Evolutionary conservation across 805 yeast genomes (phyloP).

Genomic region (Isabelozyma gotoi): DNA sequence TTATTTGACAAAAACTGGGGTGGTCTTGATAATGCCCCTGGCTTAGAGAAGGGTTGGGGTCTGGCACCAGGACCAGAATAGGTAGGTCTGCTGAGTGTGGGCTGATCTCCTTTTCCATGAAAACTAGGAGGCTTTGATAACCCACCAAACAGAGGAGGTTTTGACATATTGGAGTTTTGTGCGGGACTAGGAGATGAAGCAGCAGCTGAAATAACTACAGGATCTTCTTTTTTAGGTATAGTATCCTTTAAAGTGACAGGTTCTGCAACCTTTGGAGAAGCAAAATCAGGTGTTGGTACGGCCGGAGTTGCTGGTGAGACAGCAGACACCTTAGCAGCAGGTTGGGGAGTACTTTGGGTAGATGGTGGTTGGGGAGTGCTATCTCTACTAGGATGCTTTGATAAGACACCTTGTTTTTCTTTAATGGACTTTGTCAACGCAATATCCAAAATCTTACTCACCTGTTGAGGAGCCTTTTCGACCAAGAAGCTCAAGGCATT

Average conservation of each 20-base stretch:
- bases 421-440: slow-evolving; percentile 78
- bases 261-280: no score
- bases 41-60: slow-evolving; percentile 29
- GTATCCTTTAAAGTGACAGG: no score
- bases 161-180: neutral
- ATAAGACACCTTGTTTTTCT: slow-evolving; percentile 31
- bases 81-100: slow-evolving; percentile 24
- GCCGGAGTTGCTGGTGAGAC: neutral
- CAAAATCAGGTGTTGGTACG: no score
- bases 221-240: neutral
- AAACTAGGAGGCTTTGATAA: slow-evolving; percentile 24
- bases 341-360: neutral
- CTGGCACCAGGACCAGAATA: slow-evolving; percentile 17
- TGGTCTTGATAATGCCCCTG: slow-evolving; percentile 30
- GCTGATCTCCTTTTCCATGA: slow-evolving; percentile 9
- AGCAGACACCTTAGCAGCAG: neutral
- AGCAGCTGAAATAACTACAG: neutral
- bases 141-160: slow-evolving; percentile 2
- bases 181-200: neutral
- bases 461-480: slow-evolving; percentile 78
- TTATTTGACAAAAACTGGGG: slow-evolving; percentile 39
- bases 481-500: slow-evolving; percentile 76
- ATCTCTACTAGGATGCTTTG: slow-evolving; percentile 19
- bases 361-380: slow-evolving; percentile 19
- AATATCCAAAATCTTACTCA: slow-evolving; percentile 74